These are phyloP conservation scores for Globisporangium abappressorium DNA, from an alignment of 352 stramenopile species.

Conservation along the genomic window DNA sequence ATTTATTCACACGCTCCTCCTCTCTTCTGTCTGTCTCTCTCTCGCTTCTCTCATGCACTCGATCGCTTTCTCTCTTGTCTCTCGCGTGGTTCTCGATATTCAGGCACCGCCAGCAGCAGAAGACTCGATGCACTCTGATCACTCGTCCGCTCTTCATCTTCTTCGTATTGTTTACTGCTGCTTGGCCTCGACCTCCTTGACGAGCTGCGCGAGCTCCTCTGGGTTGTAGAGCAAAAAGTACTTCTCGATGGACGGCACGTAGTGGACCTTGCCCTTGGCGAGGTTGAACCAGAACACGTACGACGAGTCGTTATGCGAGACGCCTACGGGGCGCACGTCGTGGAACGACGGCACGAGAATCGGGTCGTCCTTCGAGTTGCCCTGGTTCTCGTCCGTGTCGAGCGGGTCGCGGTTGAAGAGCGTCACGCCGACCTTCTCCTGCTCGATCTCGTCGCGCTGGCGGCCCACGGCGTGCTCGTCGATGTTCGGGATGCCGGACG, in stretches of 20 bases:
- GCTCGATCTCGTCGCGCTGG: conserved; percentile 73
- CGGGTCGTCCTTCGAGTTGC: conserved; percentile 88
- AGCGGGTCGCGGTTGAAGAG: conserved; percentile 85
- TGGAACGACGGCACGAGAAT: conserved; percentile 86
- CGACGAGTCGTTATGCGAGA: conserved; percentile 88
- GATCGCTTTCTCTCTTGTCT: background rate
- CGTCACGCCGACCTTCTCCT: conserved; percentile 58
- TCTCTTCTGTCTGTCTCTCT: background rate
- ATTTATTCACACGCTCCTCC: conserved; percentile 9
- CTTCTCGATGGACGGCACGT: conserved; percentile 85
- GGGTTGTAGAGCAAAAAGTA: conserved; percentile 91
- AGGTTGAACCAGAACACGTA: conserved; percentile 89
- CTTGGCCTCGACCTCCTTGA: conserved; percentile 85
- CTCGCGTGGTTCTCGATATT: background rate
- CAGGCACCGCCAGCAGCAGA: background rate
- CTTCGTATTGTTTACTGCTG: conserved; percentile 45
- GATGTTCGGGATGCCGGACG: conserved; percentile 71
- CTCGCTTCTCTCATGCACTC: background rate
- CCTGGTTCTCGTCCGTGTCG: conserved; percentile 82
- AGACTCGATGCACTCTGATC: background rate
- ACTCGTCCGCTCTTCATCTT: conserved; percentile 4
- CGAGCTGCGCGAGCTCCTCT: conserved; percentile 73
- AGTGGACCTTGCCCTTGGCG: conserved; percentile 84
- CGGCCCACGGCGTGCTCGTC: conserved; percentile 78
- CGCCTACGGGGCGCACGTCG: conserved; percentile 62